Evolutionary conservation across 2,329 filamentous ascomycete genomes (phyloP).

Genomic region (Sphaerulina vaccinii): DNA sequence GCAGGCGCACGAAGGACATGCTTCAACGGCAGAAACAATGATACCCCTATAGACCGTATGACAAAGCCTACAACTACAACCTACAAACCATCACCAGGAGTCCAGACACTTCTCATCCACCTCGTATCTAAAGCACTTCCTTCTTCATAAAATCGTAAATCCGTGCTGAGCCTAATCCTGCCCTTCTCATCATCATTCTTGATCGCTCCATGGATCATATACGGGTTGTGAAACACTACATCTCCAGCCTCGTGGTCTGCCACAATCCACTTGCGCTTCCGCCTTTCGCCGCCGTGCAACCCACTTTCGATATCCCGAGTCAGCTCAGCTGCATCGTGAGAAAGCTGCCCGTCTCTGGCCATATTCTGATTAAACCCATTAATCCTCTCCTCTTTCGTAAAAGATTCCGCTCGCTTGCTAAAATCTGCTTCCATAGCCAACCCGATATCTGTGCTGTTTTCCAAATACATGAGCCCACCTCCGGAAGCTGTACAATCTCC

Average conservation of each 20-base stretch:
- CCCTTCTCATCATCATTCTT: conserved; percentile 43
- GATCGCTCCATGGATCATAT: conserved; percentile 43
- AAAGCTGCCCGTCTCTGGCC: conserved; percentile 31
- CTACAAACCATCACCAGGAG: conserved; percentile 38
- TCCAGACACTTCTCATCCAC: conserved; percentile 41
- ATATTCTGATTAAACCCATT: conserved; percentile 43
- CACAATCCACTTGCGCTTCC: conserved; percentile 47
- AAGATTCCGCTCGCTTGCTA: conserved; percentile 25
- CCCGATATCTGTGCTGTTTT: conserved; percentile 39
- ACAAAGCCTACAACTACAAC: neutral
- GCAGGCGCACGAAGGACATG: neutral
- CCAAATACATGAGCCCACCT: conserved; percentile 46
- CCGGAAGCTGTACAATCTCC: conserved; percentile 40
- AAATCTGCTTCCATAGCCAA: conserved; percentile 43
- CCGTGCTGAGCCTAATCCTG: conserved; percentile 44
- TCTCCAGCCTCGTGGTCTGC: conserved; percentile 56
- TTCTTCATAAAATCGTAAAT: conserved; percentile 45
- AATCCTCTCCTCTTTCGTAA: conserved; percentile 39
- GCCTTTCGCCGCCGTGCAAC: neutral
- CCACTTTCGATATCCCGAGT: conserved; percentile 16
- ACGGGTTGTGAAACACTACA: conserved; percentile 49
- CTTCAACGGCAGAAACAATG: neutral
- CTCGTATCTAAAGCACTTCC: conserved; percentile 37
- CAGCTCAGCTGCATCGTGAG: conserved; percentile 26
- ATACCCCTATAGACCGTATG: neutral